Base-by-base conservation (phyloP, 495 filamentous ascomycete genomes). In the Astrothelium macrocarpum region DNA sequence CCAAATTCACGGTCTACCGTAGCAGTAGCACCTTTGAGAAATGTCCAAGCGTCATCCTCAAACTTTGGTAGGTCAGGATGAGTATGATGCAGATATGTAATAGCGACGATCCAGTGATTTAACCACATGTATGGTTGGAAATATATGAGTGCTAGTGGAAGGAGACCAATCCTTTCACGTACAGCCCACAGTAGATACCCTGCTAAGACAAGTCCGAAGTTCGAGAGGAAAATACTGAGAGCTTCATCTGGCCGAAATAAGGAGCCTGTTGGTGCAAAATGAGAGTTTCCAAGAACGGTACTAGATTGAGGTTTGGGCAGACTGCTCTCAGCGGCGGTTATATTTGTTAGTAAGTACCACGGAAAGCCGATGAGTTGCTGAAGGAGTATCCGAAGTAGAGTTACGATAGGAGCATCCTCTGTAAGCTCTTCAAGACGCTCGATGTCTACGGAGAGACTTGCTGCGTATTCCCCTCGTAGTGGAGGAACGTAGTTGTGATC, bases 1-100 rank as follows among this genome's bases (percentile, higher is more conserved):
- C 82, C 82, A 62, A 84, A 81, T 66, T 85, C 81, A 60, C 82
- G 82, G 70, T 85, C 82, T 62, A 85, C 82, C 58, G 82, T 85
- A 65, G 82, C 80, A n/a, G 79, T 81, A 25, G 82, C 82, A 63
- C 82, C 82, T 60, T 82, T 82, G 66, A 76, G 73, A 63, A 81
- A 85, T 72, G 77, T 85, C 82, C 82, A 85, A 26, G 73, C 72
- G 42, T 81, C 75, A 62, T 79, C 75, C 64, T 78, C 70, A 72
- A 84, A 85, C 73, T 84, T 82, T 60, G 82, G 82, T 18, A 85
- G 78, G 32, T 75, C 77, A 53, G 82, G 82, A 69, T 85, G 82
- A 62, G 82, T 85, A 76, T 85, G 82, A 71, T 85, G 82, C 58
- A 85, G 78, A 76, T 76, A 84, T 60, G 82, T 85, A 67, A 85